A percentile compares a stretch with the other conserved stretches of the same genome.
Conservation (phyloP, 1,284 basidiomycete species). For the Ceratobasidium sp. region DNA sequence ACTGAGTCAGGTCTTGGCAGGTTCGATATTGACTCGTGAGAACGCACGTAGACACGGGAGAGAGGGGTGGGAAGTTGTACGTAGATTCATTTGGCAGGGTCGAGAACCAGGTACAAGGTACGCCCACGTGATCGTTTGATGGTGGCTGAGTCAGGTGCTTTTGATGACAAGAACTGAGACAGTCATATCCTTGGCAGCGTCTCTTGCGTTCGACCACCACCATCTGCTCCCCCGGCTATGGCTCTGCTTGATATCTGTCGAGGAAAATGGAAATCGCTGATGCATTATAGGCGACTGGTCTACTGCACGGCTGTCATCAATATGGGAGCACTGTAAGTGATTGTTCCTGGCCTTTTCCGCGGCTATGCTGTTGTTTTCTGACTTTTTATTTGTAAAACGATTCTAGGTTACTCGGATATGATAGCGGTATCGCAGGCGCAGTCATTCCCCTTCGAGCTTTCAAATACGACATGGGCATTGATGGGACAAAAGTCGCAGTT, state of each 20-base stretch:
- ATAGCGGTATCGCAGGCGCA: constrained; percentile 44
- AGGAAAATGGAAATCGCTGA: not conserved
- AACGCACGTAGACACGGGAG: too few relatives aligned
- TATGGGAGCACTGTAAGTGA: constrained; percentile 25
- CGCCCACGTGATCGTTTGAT: not conserved
- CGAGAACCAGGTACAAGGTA: not conserved
- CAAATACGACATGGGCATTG: constrained; percentile 41
- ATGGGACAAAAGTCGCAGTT: constrained; percentile 28
- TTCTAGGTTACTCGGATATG: constrained; percentile 43
- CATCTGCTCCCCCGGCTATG: not conserved
- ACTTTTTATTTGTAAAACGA: not conserved
- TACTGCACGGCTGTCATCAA: constrained; percentile 36
- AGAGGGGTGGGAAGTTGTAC: too few relatives aligned
- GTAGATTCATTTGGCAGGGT: not conserved
- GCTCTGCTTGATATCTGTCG: not conserved
- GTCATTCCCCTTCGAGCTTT: constrained; percentile 43
- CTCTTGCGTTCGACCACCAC: constrained; percentile 20
- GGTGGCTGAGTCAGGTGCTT: constrained; percentile 6
- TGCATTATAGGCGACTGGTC: not conserved
- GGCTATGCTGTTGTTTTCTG: not conserved
- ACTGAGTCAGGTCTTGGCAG: too few relatives aligned
- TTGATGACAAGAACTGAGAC: not conserved
- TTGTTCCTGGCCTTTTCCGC: not conserved
- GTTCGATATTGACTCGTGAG: too few relatives aligned
- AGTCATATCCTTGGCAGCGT: not conserved